A percentile compares a stretch with the other conserved stretches of the same genome.
phyloP scores from a whole-genome alignment of 306 rosid genomes.

The Prunus kanzakura region DNA sequence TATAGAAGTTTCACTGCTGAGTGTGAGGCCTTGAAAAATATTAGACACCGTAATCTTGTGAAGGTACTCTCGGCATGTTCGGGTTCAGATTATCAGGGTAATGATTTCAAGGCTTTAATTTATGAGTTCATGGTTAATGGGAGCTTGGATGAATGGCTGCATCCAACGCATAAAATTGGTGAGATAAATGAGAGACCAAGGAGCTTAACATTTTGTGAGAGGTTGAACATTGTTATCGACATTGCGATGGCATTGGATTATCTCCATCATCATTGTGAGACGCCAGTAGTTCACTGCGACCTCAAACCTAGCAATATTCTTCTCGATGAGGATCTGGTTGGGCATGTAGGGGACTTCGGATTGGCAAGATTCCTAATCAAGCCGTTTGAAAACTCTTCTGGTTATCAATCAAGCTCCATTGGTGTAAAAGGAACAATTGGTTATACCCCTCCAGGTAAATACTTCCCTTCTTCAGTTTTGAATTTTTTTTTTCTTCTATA shows the following conservation, averaged over 20 bases:
- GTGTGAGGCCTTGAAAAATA: slow-evolving; percentile 28
- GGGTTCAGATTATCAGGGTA: background rate
- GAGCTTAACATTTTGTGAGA: too few species aligned
- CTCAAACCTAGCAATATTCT: slow-evolving; percentile 35
- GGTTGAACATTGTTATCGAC: too few species aligned
- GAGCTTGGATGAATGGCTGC: slow-evolving; percentile 29
- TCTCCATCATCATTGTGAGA: slow-evolving; percentile 31
- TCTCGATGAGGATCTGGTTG: slow-evolving; percentile 32
- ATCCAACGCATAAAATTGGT: background rate
- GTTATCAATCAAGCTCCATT: too few species aligned
- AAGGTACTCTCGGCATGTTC: slow-evolving; percentile 37
- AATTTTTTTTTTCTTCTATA: too few species aligned
- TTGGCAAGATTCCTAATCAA: too few species aligned
- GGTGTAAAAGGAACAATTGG: too few species aligned
- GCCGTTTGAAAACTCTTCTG: too few species aligned
- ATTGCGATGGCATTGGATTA: too few species aligned
- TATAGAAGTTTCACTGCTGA: slow-evolving; percentile 35
- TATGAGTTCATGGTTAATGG: slow-evolving; percentile 41
- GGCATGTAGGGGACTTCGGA: background rate
- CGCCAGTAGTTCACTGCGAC: slow-evolving; percentile 36
- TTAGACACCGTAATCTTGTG: slow-evolving; percentile 42
- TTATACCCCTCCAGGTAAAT: too few species aligned
- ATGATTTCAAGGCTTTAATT: slow-evolving; percentile 38
- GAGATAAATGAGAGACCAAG: background rate
- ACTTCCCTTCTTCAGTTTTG: too few species aligned